Base-by-base conservation (phyloP, 2,329 filamentous ascomycete genomes). In the Colletotrichum salicis region DNA sequence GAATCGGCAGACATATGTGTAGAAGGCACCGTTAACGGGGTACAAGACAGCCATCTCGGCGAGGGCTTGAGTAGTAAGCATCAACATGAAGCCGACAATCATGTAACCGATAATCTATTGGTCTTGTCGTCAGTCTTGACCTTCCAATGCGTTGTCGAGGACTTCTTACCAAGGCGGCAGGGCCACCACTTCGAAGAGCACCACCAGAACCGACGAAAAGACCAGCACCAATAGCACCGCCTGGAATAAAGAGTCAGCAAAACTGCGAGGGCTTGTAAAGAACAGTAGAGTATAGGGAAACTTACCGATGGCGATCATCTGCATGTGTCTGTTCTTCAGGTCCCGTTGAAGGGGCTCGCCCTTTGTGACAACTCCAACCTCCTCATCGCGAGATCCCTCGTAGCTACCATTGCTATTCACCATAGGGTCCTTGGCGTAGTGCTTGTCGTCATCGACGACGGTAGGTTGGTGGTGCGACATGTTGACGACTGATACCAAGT, bases 1-100 rank as follows among this genome's bases (percentile, higher is more conserved):
- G 77, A 91, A 91, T 62, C 89, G 88, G 71, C 84, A 84, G 41
- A 86, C 87, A 80, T 90, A 90, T 29, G 87, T 88, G 76, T 89
- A 90, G 83, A 91, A 91, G 74, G 87, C 88, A 78, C 89, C 89
- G 75, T 88, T 89, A 76, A 91, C 85, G 15, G 89, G 89, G 73
- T 87, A 91, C 83, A 90, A 85, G 76, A 90, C 86, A 65, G 89
- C 87, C 66, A 91, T 80, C 78, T 91, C 89, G 75, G 88, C 89
- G 56, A 91, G 85, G 67, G 89, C 89, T 76, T 88, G 88, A 70
- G 90, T 78, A 64, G 88, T 88, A 80, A 89, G 87, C 79, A 90
- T 87, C 80, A 91, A 86, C 88, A 90, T 90, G 76, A 88, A 70
- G 78, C 89, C 89, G 73, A 89, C 85, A 72, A 90, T 87, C 56